Conservation (phyloP, 2,329 filamentous ascomycete species). For the Phoma sp. region DNA sequence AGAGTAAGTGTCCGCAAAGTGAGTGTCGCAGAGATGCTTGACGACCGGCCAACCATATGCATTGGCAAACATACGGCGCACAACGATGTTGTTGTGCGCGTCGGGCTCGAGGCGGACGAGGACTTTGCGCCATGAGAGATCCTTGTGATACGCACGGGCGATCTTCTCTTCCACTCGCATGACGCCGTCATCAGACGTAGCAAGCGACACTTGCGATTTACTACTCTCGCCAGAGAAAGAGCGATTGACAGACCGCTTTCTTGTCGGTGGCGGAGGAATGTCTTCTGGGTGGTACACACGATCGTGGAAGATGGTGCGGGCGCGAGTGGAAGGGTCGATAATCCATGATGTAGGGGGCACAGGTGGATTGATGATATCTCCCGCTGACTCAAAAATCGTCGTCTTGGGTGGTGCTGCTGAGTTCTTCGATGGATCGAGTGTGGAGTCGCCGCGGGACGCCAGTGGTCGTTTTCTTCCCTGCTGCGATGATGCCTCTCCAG, state of each 20-base stretch:
- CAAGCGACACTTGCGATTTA: slow-evolving; percentile 34
- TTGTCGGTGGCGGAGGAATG: slow-evolving; percentile 79
- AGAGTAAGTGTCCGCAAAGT: slow-evolving; percentile 80
- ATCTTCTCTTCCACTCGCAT: slow-evolving; percentile 99
- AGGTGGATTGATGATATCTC: slow-evolving; percentile 89
- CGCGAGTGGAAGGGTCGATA: slow-evolving; percentile 79
- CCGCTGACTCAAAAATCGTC: slow-evolving; percentile 93
- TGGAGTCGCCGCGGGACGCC: slow-evolving; percentile 59
- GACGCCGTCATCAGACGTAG: slow-evolving; percentile 58
- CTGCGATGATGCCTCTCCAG: slow-evolving; percentile 25
- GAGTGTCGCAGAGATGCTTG: slow-evolving; percentile 91
- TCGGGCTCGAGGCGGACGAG: slow-evolving; percentile 94
- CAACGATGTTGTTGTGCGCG: slow-evolving; percentile 98
- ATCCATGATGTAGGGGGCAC: slow-evolving; percentile 83
- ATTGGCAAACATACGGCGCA: slow-evolving; percentile 95
- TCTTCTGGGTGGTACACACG: slow-evolving; percentile 92
- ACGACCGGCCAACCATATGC: slow-evolving; percentile 97
- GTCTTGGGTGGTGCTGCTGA: slow-evolving; percentile 82
- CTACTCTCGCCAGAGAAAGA: slow-evolving; percentile 49
- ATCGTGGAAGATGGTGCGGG: slow-evolving; percentile 95
- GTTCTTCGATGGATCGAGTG: slow-evolving; percentile 55
- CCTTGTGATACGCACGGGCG: slow-evolving; percentile 90
- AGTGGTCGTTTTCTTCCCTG: slow-evolving; percentile 49
- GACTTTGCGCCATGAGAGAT: slow-evolving; percentile 94
- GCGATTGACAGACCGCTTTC: slow-evolving; percentile 44